phyloP scores from a whole-genome alignment of 768 basidiomycete genomes.

The Leccinum broughii region DNA sequence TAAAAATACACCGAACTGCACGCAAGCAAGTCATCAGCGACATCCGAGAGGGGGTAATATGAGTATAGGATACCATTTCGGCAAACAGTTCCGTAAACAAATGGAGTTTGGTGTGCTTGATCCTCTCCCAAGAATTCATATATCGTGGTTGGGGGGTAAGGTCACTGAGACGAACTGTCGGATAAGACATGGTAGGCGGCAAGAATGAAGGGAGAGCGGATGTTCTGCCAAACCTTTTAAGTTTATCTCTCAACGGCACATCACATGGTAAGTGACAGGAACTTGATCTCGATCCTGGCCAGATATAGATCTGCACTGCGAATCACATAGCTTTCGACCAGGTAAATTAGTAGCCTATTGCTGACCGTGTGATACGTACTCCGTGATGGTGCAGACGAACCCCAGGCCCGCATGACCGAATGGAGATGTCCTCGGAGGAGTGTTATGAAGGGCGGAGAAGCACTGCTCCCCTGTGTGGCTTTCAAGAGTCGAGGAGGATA shows the following conservation, averaged over 20 bases:
- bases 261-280: conserved; percentile 1
- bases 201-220: background rate
- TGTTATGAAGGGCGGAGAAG: background rate
- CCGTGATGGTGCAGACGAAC: background rate
- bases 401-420: background rate
- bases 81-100: conserved; percentile 60
- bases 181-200: conserved; percentile 22
- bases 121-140: conserved; percentile 51
- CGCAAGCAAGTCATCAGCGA: conserved; percentile 7
- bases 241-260: background rate
- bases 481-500: background rate
- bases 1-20: conserved; percentile 60
- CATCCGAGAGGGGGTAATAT: background rate
- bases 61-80: conserved; percentile 47
- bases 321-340: conserved; percentile 2
- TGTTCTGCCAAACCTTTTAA: conserved; percentile 12
- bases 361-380: background rate
- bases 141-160: conserved; percentile 39
- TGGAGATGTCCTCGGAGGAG: conserved; percentile 8
- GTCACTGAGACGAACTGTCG: conserved; percentile 43
- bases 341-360: conserved; percentile 2
- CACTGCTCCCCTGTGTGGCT: background rate
- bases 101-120: conserved; percentile 47
- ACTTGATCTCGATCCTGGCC: background rate
- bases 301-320: background rate